Percentiles rank a stretch among this genome's conserved stretches.
These are phyloP conservation scores for Talaromyces pinophilus DNA, from an alignment of 2,329 filamentous ascomycete species.

Conservation along the genomic window DNA sequence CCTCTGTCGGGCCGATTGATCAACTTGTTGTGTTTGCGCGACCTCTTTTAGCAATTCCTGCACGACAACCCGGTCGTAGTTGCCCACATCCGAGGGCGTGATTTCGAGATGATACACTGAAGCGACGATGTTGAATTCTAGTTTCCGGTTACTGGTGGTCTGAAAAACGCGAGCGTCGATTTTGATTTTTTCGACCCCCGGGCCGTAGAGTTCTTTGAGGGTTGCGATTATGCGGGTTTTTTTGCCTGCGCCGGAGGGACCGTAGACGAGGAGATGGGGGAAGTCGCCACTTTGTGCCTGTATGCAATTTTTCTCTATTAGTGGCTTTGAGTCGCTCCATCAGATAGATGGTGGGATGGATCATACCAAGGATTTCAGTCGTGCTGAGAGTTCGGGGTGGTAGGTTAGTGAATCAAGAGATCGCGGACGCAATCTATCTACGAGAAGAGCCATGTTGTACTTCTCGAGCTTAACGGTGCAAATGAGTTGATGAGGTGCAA, in stretches of 20 bases:
- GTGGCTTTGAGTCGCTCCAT: no score
- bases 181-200: constrained; percentile 99
- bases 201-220: constrained; percentile 89
- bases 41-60: constrained; percentile 97
- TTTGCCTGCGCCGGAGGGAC: constrained; percentile 93
- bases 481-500: not conserved
- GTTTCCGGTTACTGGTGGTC: constrained; percentile 91
- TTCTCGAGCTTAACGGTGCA: not conserved
- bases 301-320: not conserved
- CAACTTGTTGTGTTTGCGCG: constrained; percentile 98
- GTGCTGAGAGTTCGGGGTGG: constrained; percentile 82
- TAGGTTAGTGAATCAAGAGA: constrained; percentile 69
- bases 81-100: constrained; percentile 93
- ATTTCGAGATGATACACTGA: constrained; percentile 98
- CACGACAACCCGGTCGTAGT: constrained; percentile 92
- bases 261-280: constrained; percentile 94
- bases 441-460: constrained; percentile 60
- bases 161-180: constrained; percentile 97
- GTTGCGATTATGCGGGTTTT: constrained; percentile 97
- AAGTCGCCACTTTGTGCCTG: constrained; percentile 97
- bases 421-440: constrained; percentile 62
- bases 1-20: constrained; percentile 80
- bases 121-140: constrained; percentile 98
- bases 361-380: constrained; percentile 79
- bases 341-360: no score